A percentile compares a stretch with the other conserved stretches of the same genome.
phyloP scores from a whole-genome alignment of 148 eudicot genomes.

The Salicornia ramosissima region DNA sequence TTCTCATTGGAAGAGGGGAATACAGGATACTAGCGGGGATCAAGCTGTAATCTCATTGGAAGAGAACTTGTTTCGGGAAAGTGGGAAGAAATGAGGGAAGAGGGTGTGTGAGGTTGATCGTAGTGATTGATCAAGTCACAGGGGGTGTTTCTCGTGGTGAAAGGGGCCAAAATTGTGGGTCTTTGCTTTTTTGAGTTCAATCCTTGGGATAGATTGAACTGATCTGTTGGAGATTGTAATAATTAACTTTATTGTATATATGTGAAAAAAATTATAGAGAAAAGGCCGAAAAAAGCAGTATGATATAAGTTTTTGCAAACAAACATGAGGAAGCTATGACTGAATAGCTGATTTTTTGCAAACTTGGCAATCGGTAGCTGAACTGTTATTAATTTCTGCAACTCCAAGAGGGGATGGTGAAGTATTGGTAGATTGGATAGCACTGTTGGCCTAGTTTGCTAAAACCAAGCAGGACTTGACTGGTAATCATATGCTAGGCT shows the following conservation, averaged over 20 bases:
- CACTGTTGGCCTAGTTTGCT: no score
- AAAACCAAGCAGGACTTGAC: no score
- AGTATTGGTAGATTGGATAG: no score
- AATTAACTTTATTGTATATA: slow-evolving; percentile 2
- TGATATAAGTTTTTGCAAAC: no score
- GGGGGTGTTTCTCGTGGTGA: not conserved
- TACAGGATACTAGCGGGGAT: slow-evolving; percentile 8
- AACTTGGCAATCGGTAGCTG: no score
- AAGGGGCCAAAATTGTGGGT: not conserved
- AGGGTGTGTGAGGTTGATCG: slow-evolving; percentile 5
- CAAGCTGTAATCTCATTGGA: not conserved
- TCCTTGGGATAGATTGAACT: slow-evolving; percentile 11
- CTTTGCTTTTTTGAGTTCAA: slow-evolving; percentile 12
- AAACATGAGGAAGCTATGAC: not conserved
- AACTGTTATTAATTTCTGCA: no score
- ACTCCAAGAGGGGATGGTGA: no score
- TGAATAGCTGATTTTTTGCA: not conserved
- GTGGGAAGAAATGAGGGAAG: not conserved
- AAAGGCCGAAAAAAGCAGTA: not conserved
- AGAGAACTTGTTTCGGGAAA: slow-evolving; percentile 6
- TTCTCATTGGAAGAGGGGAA: slow-evolving; percentile 8
- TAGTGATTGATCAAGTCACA: slow-evolving; percentile 1
- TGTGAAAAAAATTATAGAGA: not conserved
- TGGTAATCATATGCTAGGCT: no score
- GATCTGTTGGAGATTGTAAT: slow-evolving; percentile 12